phyloP scores from a whole-genome alignment of 2,329 filamentous ascomycete genomes.

The Fusarium setosum region DNA sequence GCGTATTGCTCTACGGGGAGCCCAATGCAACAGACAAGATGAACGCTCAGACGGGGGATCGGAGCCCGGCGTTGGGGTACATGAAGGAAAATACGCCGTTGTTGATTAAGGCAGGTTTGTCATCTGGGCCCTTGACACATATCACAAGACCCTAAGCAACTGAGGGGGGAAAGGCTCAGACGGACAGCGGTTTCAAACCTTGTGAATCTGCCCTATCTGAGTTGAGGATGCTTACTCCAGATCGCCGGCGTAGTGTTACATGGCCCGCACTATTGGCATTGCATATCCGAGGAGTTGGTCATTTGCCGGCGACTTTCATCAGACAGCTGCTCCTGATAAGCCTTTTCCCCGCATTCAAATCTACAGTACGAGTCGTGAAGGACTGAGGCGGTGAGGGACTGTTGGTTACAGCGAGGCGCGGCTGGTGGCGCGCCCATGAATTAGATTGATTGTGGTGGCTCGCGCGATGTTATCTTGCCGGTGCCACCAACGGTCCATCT shows the following conservation, averaged over 20 bases:
- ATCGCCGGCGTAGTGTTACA: background rate
- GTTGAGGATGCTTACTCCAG: background rate
- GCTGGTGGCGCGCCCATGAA: constrained; percentile 20
- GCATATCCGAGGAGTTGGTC: constrained; percentile 10
- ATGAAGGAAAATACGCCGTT: background rate
- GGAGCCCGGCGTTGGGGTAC: background rate
- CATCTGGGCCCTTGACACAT: constrained; percentile 16
- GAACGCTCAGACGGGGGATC: constrained; percentile 17
- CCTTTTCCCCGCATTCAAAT: background rate
- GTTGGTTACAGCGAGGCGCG: constrained; percentile 14
- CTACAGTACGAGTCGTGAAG: constrained; percentile 10
- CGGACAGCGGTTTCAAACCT: background rate
- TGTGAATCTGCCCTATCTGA: constrained; percentile 23
- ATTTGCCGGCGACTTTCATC: too few species aligned
- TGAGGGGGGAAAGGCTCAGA: background rate
- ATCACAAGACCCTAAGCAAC: constrained; percentile 9
- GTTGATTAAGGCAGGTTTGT: constrained; percentile 1
- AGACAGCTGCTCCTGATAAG: background rate
- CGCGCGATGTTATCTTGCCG: constrained; percentile 25
- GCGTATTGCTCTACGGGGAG: constrained; percentile 4
- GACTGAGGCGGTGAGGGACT: constrained; percentile 31
- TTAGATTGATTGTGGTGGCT: constrained; percentile 24
- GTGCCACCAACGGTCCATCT: constrained; percentile 12
- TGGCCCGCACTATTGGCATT: background rate
- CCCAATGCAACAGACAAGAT: constrained; percentile 7